Evolutionary conservation across 2,329 filamentous ascomycete species (phyloP).

Genomic region (Cyanodermella asteris): DNA sequence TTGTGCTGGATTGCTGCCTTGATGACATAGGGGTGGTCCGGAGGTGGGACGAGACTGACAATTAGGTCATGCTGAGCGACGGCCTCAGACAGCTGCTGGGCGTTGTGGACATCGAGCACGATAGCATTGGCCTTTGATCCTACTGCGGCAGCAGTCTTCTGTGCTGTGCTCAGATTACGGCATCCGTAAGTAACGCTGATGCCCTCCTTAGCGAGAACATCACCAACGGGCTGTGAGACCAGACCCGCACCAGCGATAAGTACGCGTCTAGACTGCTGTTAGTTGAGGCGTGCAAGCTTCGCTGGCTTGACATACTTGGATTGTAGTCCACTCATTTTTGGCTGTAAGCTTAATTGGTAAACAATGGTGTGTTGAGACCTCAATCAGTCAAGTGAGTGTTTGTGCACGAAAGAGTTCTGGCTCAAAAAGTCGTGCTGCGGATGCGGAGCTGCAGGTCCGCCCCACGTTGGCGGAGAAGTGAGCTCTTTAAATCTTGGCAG

Average conservation of each 20-base stretch:
- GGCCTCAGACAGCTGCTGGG: slow-evolving; percentile 54
- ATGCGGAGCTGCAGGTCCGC: no score
- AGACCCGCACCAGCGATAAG: slow-evolving; percentile 10
- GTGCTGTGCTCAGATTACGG: slow-evolving; percentile 10
- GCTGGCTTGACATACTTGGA: no score
- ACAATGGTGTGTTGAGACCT: no score
- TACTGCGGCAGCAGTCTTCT: slow-evolving; percentile 51
- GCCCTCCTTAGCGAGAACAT: slow-evolving; percentile 38
- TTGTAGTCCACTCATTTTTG: no score
- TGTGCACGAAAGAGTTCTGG: no score
- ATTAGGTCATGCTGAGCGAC: slow-evolving; percentile 61
- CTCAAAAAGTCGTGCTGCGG: no score
- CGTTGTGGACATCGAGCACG: slow-evolving; percentile 64
- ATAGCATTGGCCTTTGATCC: slow-evolving; percentile 54
- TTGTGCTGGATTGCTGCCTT: slow-evolving; percentile 81
- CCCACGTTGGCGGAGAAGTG: no score
- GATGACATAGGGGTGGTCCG: slow-evolving; percentile 70
- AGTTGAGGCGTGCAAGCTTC: no score
- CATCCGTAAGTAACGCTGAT: slow-evolving; percentile 43
- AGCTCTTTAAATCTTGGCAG: no score
- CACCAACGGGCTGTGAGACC: slow-evolving; percentile 41
- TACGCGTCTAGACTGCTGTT: slow-evolving; percentile 8
- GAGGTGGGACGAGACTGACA: slow-evolving; percentile 77
- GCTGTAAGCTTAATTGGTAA: no score
- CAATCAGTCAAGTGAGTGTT: no score